Conservation (phyloP, 2,329 filamentous ascomycete species). For the Pseudocercospora fuligena region DNA sequence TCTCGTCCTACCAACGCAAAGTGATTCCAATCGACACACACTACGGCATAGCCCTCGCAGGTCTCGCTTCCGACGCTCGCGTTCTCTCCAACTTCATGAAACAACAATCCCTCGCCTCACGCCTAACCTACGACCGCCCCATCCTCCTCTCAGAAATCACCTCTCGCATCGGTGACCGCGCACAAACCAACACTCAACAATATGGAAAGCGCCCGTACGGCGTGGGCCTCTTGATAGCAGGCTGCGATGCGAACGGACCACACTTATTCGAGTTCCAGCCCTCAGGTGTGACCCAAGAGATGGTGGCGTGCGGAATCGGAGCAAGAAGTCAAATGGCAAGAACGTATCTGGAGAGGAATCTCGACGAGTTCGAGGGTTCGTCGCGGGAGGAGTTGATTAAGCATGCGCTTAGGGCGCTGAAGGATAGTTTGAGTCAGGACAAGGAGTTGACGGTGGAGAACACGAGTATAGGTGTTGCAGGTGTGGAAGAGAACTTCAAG, state of each 20-base stretch:
- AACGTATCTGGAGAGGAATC: slow-evolving; percentile 92
- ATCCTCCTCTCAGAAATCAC: slow-evolving; percentile 91
- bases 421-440: slow-evolving; percentile 95
- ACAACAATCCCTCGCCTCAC: slow-evolving; percentile 94
- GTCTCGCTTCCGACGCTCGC: slow-evolving; percentile 94
- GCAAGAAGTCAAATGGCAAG: slow-evolving; percentile 96
- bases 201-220: slow-evolving; percentile 97
- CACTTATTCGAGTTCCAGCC: slow-evolving; percentile 99
- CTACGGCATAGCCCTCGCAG: slow-evolving; percentile 92
- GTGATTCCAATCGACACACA: slow-evolving; percentile 96
- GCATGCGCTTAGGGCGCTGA: slow-evolving; percentile 88
- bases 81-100: slow-evolving; percentile 99
- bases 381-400: slow-evolving; percentile 83
- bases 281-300: slow-evolving; percentile 93
- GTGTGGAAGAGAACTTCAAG: slow-evolving; percentile 86
- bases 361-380: slow-evolving; percentile 79
- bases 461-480: slow-evolving; percentile 87
- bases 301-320: slow-evolving; percentile 94
- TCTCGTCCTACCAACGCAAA: slow-evolving; percentile 99
- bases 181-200: slow-evolving; percentile 96
- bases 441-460: slow-evolving; percentile 98
- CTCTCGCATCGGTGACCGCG: slow-evolving; percentile 90
- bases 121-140: slow-evolving; percentile 92
- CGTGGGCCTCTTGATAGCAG: slow-evolving; percentile 88
- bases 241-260: slow-evolving; percentile 90